These are phyloP conservation scores for Metahyphopichia silvanorum DNA, from an alignment of 805 yeast species.

Conservation along the genomic window DNA sequence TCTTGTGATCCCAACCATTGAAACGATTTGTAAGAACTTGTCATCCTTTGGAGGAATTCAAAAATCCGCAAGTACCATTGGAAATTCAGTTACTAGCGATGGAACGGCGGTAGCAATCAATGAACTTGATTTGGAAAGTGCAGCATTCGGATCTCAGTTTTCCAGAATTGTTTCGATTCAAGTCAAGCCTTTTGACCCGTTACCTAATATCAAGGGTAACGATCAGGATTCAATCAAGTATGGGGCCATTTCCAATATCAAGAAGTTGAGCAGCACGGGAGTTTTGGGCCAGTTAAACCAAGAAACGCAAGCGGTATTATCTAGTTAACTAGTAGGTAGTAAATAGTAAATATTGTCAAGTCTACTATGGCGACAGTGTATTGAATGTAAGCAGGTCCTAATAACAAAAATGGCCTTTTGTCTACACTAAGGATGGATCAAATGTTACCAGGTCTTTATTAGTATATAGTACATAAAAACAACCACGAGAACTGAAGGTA, in stretches of 20 bases:
- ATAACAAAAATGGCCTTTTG: no score
- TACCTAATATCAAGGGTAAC: slow-evolving; percentile 45
- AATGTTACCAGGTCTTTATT: no score
- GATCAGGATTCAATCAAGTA: slow-evolving; percentile 26
- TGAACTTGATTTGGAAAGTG: slow-evolving; percentile 60
- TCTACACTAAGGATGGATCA: no score
- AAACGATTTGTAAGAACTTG: slow-evolving; percentile 30
- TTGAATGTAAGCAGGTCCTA: no score
- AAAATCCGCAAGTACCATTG: slow-evolving; percentile 6
- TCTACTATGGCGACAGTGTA: no score
- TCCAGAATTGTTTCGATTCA: slow-evolving; percentile 68
- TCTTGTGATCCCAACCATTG: slow-evolving; percentile 26
- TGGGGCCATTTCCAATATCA: slow-evolving; percentile 23
- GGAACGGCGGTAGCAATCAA: slow-evolving; percentile 28
- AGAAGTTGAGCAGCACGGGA: slow-evolving; percentile 20
- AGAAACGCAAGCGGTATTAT: slow-evolving; percentile 12
- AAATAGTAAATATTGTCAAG: no score
- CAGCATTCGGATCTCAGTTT: slow-evolving; percentile 81
- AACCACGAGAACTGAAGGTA: no score
- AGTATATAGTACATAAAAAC: no score
- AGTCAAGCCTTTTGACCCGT: slow-evolving; percentile 66
- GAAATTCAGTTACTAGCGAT: slow-evolving; percentile 9
- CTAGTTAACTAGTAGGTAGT: no score
- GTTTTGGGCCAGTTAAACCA: slow-evolving; percentile 24
- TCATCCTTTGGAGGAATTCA: slow-evolving; percentile 25